These are phyloP conservation scores for Circinella minor DNA, from an alignment of 371 early-diverging fungal genomes.

Conservation along the genomic window DNA sequence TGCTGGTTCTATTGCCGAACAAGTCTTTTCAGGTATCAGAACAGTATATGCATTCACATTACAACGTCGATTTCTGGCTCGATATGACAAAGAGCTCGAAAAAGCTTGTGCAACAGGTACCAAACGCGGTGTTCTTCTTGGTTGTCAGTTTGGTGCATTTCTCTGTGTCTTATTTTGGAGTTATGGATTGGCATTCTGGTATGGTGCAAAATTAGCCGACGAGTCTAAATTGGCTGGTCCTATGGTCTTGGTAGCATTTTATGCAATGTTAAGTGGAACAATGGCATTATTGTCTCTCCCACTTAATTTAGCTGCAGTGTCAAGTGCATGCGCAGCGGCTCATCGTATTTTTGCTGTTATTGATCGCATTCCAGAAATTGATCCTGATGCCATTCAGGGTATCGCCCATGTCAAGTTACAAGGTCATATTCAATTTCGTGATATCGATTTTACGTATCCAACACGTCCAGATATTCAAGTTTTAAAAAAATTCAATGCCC, in stretches of 20 bases:
- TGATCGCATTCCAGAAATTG: constrained; percentile 70
- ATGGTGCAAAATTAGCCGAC: constrained; percentile 64
- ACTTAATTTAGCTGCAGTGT: constrained; percentile 63
- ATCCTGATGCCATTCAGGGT: constrained; percentile 52
- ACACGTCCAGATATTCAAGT: constrained; percentile 68
- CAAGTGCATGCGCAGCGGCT: constrained; percentile 66
- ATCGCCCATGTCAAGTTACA: constrained; percentile 44
- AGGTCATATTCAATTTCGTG: constrained; percentile 57
- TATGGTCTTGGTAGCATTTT: constrained; percentile 64
- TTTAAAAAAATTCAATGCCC: constrained; percentile 65
- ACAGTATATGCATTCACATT: constrained; percentile 87
- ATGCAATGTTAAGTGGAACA: constrained; percentile 63
- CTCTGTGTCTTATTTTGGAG: constrained; percentile 66
- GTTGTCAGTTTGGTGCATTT: constrained; percentile 62
- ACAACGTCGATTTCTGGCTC: constrained; percentile 67
- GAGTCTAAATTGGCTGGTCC: constrained; percentile 48
- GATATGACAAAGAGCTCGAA: constrained; percentile 61
- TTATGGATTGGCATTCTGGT: constrained; percentile 82
- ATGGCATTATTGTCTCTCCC: constrained; percentile 39
- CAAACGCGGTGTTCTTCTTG: constrained; percentile 52
- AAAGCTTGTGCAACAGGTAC: constrained; percentile 61
- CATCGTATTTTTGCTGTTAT: constrained; percentile 72
- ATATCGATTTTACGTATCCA: constrained; percentile 62
- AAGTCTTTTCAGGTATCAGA: constrained; percentile 82
- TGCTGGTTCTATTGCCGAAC: constrained; percentile 87